Evolutionary conservation across 805 yeast genomes (phyloP).

Genomic region (Komagataella pastoris): DNA sequence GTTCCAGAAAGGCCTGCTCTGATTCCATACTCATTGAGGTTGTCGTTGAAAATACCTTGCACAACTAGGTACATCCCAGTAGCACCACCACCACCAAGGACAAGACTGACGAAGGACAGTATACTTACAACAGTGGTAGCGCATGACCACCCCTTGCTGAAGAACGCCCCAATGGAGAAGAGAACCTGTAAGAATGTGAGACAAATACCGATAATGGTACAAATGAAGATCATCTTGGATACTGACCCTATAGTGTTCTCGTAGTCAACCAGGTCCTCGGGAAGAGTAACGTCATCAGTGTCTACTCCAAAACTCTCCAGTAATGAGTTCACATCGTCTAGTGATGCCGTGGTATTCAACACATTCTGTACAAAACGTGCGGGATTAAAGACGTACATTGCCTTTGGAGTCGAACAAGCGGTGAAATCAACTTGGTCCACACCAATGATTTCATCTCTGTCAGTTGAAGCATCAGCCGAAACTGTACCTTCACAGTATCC

Average conservation of each 20-base stretch:
- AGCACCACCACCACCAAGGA: constrained; percentile 37
- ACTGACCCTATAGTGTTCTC: constrained; percentile 28
- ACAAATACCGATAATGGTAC: constrained; percentile 34
- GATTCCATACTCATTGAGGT: constrained; percentile 36
- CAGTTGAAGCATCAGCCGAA: constrained; percentile 9
- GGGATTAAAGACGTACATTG: constrained; percentile 47
- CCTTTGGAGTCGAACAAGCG: constrained; percentile 40
- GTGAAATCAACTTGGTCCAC: constrained; percentile 17
- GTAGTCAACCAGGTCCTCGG: constrained; percentile 36
- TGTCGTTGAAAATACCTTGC: constrained; percentile 35
- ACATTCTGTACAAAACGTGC: constrained; percentile 16
- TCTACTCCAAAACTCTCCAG: constrained; percentile 3
- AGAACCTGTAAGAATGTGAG: constrained; percentile 27
- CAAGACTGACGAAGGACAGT: constrained; percentile 22
- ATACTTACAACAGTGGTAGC: constrained; percentile 30
- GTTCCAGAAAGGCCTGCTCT: constrained; percentile 25
- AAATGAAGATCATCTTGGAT: constrained; percentile 46
- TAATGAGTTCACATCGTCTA: constrained; percentile 9
- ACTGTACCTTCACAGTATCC: constrained; percentile 33
- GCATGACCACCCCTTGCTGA: constrained; percentile 30
- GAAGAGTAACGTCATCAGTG: constrained; percentile 28
- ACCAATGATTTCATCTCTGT: constrained; percentile 12
- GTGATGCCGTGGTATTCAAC: constrained; percentile 6
- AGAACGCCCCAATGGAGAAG: constrained; percentile 17
- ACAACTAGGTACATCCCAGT: constrained; percentile 49